Conservation (phyloP, 768 basidiomycete genomes). For the Coprinopsis cinerea region DNA sequence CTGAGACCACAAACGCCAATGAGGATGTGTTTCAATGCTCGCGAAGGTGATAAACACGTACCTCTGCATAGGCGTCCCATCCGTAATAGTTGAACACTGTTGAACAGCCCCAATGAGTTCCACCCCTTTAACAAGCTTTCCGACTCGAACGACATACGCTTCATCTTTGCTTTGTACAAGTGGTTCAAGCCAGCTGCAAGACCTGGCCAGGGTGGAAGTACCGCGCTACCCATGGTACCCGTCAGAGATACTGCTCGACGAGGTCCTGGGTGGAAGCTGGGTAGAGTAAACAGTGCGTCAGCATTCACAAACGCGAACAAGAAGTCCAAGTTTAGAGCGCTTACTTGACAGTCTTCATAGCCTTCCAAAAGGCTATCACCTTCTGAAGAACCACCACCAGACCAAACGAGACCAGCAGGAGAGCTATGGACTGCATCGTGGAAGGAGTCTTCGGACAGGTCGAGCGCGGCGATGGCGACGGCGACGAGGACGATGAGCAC, state of each 20-base stretch:
- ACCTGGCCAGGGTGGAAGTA: neutral
- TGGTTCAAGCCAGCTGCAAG: neutral
- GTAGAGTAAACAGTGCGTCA: neutral
- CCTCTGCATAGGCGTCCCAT: neutral
- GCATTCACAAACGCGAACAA: neutral
- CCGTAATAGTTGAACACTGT: neutral
- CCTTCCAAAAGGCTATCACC: neutral
- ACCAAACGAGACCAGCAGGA: neutral
- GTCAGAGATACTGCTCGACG: neutral
- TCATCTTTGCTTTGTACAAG: neutral
- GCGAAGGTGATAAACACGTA: neutral
- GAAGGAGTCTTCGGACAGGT: neutral
- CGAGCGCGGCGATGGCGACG: no score
- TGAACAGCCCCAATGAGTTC: neutral
- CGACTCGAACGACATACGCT: conserved; percentile 1
- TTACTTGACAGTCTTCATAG: neutral
- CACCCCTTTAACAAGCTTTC: neutral
- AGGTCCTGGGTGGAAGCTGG: neutral
- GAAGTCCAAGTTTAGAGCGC: neutral
- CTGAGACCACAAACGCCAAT: neutral
- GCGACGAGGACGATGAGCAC: no score
- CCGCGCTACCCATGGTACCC: neutral
- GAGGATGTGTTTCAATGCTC: neutral
- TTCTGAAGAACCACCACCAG: neutral
- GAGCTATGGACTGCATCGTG: neutral